Evolutionary conservation across 2,329 filamentous ascomycete species (phyloP), one percentile per base, ranked within the genome.

Genomic region (Exophiala viscosa): DNA sequence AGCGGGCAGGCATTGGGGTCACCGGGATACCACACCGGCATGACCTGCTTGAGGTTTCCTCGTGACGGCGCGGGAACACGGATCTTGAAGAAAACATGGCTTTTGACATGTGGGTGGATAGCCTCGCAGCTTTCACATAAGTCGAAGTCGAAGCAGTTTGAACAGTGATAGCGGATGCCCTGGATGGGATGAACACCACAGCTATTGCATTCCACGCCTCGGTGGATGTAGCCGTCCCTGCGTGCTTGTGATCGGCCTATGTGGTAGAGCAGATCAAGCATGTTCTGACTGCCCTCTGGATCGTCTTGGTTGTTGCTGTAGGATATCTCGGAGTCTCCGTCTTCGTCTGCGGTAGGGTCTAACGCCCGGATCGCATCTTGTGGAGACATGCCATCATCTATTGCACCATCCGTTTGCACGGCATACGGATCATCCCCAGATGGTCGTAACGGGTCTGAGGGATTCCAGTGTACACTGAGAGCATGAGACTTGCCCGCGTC

Each of bases 51-150:
- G 51, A 96, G 84, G 28, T 90, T 87, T 11, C 61, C 61, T 39
- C 59, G 39, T 3, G 60, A 62, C 0, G 91, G 90, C 1, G 90
- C 87, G 1, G 93, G 93, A 9, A 97, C 86, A 50, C 86, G 86
- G 65, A 99, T 88, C 70, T 97, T 97, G 78, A 95, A 95, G 71
- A 99, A 97, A 41, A 97, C 82, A 70, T 99, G 93, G 1, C 90
- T 96, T 69, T 92, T 95, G 65, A 81, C 84, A 66, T 96, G 92
- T 4, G 88, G 82, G 52, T 75, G 70, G 62, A 76, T 71, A 13
- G 80, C 76, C 72, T 99, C 92, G 72, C 93, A 99, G 6, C 85
- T 85, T 66, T 96, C 90, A 74, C 93, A 99, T 2, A 99, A 82
- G 67, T 99, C 93, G 67, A 90, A 97, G 70, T 99, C 92, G 60